phyloP scores from a whole-genome alignment of 441 rosid species.

The Isatis lusitanica region DNA sequence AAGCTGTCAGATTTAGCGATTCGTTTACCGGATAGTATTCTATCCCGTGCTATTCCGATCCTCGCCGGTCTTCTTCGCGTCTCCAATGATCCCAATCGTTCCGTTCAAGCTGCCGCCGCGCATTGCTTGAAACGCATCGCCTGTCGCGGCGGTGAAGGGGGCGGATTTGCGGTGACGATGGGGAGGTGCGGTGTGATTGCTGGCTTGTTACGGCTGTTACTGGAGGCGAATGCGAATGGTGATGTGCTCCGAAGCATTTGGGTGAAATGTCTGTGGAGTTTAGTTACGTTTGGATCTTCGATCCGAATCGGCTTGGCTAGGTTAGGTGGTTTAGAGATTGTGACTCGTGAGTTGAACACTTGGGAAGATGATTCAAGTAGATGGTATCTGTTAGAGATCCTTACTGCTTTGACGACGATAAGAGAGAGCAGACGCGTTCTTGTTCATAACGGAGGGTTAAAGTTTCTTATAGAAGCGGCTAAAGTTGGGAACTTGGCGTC shows the following conservation, averaged over 20 bases:
- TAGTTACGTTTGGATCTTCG: slow-evolving; percentile 46
- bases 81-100: slow-evolving; percentile 30
- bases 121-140: slow-evolving; percentile 53
- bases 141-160: slow-evolving; percentile 35
- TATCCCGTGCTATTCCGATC: slow-evolving; percentile 42
- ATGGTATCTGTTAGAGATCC: slow-evolving; percentile 56
- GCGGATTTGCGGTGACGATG: slow-evolving; percentile 41
- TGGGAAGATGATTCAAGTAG: slow-evolving; percentile 36
- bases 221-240: slow-evolving; percentile 20
- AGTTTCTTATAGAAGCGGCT: slow-evolving; percentile 56
- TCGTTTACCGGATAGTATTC: slow-evolving; percentile 36
- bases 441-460: slow-evolving; percentile 43
- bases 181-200: slow-evolving; percentile 47
- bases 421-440: slow-evolving; percentile 54
- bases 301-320: slow-evolving; percentile 42
- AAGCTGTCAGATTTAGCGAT: slow-evolving; percentile 41
- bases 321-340: slow-evolving; percentile 51
- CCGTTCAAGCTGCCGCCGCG: slow-evolving; percentile 43
- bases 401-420: slow-evolving; percentile 52
- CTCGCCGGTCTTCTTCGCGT: slow-evolving; percentile 41
- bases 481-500: slow-evolving; percentile 54
- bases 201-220: slow-evolving; percentile 44
- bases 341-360: slow-evolving; percentile 41
- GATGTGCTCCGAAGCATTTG: slow-evolving; percentile 31
- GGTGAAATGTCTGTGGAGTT: slow-evolving; percentile 49